Evolutionary conservation across 331 rosid species (phyloP), one percentile per base, ranked within the genome.

Genomic region (Pyrus hybrid): DNA sequence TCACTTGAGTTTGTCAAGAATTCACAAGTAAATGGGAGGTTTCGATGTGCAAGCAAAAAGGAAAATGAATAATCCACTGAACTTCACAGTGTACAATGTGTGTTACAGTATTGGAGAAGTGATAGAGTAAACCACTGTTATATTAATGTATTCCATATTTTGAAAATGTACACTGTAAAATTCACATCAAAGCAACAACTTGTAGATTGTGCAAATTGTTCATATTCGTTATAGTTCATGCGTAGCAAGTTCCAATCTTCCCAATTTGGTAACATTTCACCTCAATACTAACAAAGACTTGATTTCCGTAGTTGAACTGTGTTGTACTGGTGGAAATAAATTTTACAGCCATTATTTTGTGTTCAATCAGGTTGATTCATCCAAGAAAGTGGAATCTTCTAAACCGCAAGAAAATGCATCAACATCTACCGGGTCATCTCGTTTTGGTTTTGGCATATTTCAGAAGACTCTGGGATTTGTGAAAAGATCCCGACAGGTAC

Each of bases 391-490:
- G 20, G 63, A 75, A 67, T 66, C 75, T 26, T 74, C 81, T 28
- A 57, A 51, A 54, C 25, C 51, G 8, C 83, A 37, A 65, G 64
- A 61, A 25, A 79, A 71, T 43, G 17, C 79, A 26, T 28, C 73
- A 14, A 54, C 71, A 29, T 33, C 83, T 9, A 62, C 64, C 21
- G 63, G 83, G 54, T 70, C 83, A 47, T 78, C 81, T 58, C 86
- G 81, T 47, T 75, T 83, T 67, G 79, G 86, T 71, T 72, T 83
- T 63, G 79, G 86, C 68, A 64, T 83, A 62, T 62, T 79, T 70
- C 83, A 83, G 43, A 83, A 83, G 76, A 79, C 83, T 17, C 30
- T 79, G 30, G 86, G 86, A 53, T 68, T 83, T 35, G 79, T 83
- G 58, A 61, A 71, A 25, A 75, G 68, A 76, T 72, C 80, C 5